Base-by-base conservation (phyloP, 2,329 filamentous ascomycete genomes). In the Arthrinium puccinioides region DNA sequence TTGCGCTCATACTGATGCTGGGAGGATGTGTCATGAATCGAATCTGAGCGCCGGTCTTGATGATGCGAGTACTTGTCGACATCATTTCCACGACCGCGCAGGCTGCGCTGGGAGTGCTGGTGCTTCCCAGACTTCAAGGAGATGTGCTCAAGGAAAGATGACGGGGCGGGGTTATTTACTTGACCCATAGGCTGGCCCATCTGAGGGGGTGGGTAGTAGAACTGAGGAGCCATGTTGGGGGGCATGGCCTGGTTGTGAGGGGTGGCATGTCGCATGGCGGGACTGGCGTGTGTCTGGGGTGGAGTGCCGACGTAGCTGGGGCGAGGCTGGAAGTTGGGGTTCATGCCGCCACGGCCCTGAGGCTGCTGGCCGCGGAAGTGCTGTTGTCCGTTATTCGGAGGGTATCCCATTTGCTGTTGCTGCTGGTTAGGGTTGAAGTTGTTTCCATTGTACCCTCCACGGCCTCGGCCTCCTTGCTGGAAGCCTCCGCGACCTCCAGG, bases 121-220 rank as follows among this genome's bases (percentile, higher is more conserved):
- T 26, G 24, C 56, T 69, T 72, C 44, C 42, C 46, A 45, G 52
- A 43, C 48, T 66, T 69, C 50, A 55, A 55, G 42, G 57, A 54
- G 49, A 54, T 44, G 45, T 62, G 50, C 44, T 65, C 54, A 55
- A 42, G 52, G 37, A 27, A 35, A 32, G 38, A 37, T 56, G 57
- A n/a, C 56, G 67, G 56, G 56, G 62, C 53, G 63, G 64, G 69
- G 64, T 55, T 54, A 54, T 64, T 65, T 77, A 79, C 74, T 74
- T 74, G 73, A 61, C 74, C 79, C 59, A 73, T 48, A 71, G 71
- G 47, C 69, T 72, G 69, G 54, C 76, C 81, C 59, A 74, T 73
- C 32, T 69, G 71, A 52, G 74, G 70, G 36, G 69, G 69, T 49
- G 67, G 67, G 42, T 75, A 76, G 47, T 76, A 76, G 65, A 81